A percentile compares a stretch with the other conserved stretches of the same genome.
phyloP scores from a whole-genome alignment of 371 early-diverging fungal species.

The Syncephalastrum monosporum region DNA sequence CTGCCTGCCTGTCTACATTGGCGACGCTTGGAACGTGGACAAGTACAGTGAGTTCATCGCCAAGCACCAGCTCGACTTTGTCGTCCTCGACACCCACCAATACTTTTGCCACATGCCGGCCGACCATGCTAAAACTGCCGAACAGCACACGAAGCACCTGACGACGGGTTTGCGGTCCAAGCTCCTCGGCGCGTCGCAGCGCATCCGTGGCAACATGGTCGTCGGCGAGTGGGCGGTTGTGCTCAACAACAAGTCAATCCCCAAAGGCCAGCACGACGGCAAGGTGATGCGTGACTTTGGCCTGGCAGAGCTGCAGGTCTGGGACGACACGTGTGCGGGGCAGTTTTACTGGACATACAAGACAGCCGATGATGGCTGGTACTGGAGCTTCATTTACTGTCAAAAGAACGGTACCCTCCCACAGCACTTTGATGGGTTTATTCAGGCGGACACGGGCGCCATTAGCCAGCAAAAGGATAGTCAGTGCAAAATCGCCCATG shows the following conservation, averaged over 20 bases:
- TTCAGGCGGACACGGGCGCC: neutral
- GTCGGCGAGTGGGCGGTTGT: conserved; percentile 36
- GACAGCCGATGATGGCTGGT: conserved; percentile 29
- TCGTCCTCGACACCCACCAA: conserved; percentile 31
- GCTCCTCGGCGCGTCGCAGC: neutral
- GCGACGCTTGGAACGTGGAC: conserved; percentile 25
- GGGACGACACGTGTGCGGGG: conserved; percentile 19
- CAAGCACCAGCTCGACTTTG: conserved; percentile 14
- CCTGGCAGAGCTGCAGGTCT: conserved; percentile 12
- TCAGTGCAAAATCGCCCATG: conserved; percentile 1
- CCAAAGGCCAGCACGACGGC: conserved; percentile 15
- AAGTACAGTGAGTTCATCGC: conserved; percentile 22
- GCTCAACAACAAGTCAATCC: conserved; percentile 21
- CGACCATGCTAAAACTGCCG: conserved; percentile 22
- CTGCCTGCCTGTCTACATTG: conserved; percentile 24
- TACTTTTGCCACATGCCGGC: conserved; percentile 28
- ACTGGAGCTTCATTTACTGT: conserved; percentile 33
- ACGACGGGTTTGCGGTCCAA: conserved; percentile 11
- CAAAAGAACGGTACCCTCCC: conserved; percentile 16
- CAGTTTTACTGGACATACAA: conserved; percentile 35
- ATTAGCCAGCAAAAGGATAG: neutral
- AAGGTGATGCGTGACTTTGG: conserved; percentile 26
- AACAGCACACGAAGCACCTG: conserved; percentile 17
- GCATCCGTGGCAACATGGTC: conserved; percentile 22
- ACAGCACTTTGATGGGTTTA: conserved; percentile 3